Evolutionary conservation across 2,329 filamentous ascomycete genomes (phyloP).

Genomic region (Lanzia echinophila): DNA sequence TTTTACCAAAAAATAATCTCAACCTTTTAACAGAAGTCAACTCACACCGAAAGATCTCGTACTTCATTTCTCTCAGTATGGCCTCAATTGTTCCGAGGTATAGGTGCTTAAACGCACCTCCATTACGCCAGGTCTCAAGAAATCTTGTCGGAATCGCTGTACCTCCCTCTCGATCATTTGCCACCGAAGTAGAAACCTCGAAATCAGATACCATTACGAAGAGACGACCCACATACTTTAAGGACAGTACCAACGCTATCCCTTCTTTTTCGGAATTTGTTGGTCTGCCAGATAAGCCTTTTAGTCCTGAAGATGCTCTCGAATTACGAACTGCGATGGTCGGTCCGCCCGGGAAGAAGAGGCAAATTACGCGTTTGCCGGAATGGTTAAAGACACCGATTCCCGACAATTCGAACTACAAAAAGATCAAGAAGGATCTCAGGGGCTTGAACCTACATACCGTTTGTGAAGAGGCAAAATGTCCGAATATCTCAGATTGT

Average conservation of each 20-base stretch:
- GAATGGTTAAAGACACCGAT: constrained; percentile 96
- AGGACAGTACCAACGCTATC: constrained; percentile 35
- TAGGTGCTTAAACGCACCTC: constrained; percentile 25
- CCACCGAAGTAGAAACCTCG: constrained; percentile 27
- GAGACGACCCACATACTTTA: constrained; percentile 31
- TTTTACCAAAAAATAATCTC: constrained; percentile 9
- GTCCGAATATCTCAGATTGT: constrained; percentile 96
- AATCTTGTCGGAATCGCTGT: constrained; percentile 15
- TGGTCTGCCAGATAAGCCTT: constrained; percentile 34
- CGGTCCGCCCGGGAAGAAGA: constrained; percentile 55
- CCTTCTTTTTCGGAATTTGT: constrained; percentile 55
- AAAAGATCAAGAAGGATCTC: constrained; percentile 90
- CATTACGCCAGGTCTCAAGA: constrained; percentile 21
- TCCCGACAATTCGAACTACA: constrained; percentile 76
- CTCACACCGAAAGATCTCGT: not conserved
- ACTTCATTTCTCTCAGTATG: constrained; percentile 11
- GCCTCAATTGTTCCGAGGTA: constrained; percentile 24
- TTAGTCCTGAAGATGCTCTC: constrained; percentile 50
- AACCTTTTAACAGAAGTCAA: not conserved
- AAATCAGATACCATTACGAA: constrained; percentile 19
- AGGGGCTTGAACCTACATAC: constrained; percentile 86
- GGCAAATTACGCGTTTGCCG: constrained; percentile 68
- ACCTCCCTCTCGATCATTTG: constrained; percentile 21
- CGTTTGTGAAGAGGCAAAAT: constrained; percentile 94
- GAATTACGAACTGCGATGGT: constrained; percentile 56